A percentile compares a stretch with the other conserved stretches of the same genome.
Evolutionary conservation across 176 grass and related monocot species (phyloP).

Genomic region (Guadua angustifolia): DNA sequence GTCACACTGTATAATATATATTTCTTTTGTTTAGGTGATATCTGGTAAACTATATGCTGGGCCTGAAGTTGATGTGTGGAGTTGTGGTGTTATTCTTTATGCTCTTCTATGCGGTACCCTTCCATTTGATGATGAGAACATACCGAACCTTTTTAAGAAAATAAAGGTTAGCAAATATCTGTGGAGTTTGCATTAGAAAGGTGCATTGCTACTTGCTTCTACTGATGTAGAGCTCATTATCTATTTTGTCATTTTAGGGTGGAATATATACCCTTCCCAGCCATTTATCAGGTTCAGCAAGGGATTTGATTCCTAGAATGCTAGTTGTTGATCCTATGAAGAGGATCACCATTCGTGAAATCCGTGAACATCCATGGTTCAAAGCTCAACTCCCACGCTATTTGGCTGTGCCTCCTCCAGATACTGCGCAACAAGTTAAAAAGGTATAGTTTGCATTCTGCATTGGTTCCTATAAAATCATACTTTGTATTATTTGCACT

Average conservation of each 20-base stretch:
- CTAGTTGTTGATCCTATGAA: constrained; percentile 78
- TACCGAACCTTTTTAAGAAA: constrained; percentile 83
- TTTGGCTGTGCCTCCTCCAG: constrained; percentile 71
- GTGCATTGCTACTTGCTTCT: constrained; percentile 4
- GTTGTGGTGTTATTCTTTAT: constrained; percentile 80
- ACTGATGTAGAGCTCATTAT: constrained; percentile 25
- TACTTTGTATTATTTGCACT: constrained; percentile 3
- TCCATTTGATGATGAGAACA: constrained; percentile 82
- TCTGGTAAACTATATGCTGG: constrained; percentile 78
- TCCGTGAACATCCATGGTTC: constrained; percentile 73
- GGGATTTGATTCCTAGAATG: constrained; percentile 81
- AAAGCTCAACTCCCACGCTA: constrained; percentile 64
- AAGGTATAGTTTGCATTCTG: constrained; percentile 45
- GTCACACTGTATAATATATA: background rate
- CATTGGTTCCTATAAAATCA: constrained; percentile 12
- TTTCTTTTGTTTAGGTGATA: constrained; percentile 62
- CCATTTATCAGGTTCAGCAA: constrained; percentile 64
- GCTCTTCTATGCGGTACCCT: constrained; percentile 79
- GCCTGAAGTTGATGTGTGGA: constrained; percentile 81
- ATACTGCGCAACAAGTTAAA: constrained; percentile 70
- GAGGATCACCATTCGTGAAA: constrained; percentile 72
- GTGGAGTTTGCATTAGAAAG: background rate
- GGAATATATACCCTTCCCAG: constrained; percentile 79
- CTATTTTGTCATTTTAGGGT: constrained; percentile 42
- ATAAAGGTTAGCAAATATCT: constrained; percentile 63